These are phyloP conservation scores for Lentinula detonsa DNA, from an alignment of 768 basidiomycete genomes.

Conservation along the genomic window DNA sequence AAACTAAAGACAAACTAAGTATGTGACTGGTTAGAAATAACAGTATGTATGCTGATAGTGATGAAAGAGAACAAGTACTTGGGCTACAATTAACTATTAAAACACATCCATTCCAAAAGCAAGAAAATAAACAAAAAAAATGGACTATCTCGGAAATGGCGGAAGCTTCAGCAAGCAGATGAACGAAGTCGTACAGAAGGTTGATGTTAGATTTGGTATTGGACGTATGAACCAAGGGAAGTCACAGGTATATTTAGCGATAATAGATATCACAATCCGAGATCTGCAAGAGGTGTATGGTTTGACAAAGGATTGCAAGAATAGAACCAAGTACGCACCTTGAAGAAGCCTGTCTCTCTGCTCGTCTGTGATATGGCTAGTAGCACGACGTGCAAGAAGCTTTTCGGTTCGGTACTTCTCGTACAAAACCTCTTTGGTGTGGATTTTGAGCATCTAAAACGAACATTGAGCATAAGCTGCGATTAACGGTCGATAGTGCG, in stretches of 20 bases:
- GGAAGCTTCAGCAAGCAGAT: not conserved
- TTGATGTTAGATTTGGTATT: not conserved
- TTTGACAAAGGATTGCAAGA: conserved; percentile 2
- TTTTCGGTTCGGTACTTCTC: conserved; percentile 92
- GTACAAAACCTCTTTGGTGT: conserved; percentile 86
- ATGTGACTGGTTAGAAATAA: not conserved
- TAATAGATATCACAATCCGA: conserved; percentile 33
- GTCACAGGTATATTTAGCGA: not conserved
- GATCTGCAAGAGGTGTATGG: conserved; percentile 24
- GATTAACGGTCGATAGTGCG: not conserved
- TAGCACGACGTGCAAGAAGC: conserved; percentile 80
- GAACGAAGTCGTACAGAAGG: not conserved
- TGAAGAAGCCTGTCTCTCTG: conserved; percentile 67
- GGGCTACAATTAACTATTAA: conserved; percentile 2
- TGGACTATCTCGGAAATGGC: not conserved
- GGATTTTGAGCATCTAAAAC: conserved; percentile 66
- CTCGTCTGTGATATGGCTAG: conserved; percentile 69
- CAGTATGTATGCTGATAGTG: not conserved
- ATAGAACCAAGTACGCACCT: conserved; percentile 39
- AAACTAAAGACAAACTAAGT: conserved; percentile 10
- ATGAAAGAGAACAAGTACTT: not conserved
- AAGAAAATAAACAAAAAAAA: not conserved
- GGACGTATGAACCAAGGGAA: not conserved
- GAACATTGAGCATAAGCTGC: not conserved
- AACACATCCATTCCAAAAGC: conserved; percentile 3